Percentiles rank a stretch among this genome's conserved stretches.
phyloP scores from a whole-genome alignment of 257 asterid genomes.

The Prunella vulgaris region DNA sequence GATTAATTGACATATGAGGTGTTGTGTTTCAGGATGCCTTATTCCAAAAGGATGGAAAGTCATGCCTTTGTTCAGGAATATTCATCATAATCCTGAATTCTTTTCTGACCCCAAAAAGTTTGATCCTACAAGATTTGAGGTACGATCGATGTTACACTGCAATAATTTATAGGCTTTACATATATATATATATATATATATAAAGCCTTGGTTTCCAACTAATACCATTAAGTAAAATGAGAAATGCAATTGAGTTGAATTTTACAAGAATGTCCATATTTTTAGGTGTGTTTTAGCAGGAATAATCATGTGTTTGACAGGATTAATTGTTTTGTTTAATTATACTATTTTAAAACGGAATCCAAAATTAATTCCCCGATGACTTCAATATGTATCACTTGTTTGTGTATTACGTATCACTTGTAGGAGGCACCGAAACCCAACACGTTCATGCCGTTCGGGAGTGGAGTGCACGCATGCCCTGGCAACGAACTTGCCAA shows the following conservation, averaged over 20 bases:
- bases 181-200: too few species aligned
- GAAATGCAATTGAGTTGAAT: too few species aligned
- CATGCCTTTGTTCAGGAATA: conserved; percentile 86
- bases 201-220: too few species aligned
- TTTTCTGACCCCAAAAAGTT: conserved; percentile 65
- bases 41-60: conserved; percentile 99
- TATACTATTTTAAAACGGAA: background rate
- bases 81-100: conserved; percentile 82
- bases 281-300: too few species aligned
- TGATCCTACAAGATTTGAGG: conserved; percentile 85
- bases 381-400: background rate
- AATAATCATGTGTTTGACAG: too few species aligned
- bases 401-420: background rate
- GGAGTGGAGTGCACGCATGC: conserved; percentile 83
- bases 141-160: conserved; percentile 7
- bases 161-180: background rate
- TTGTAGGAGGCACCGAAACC: conserved; percentile 57
- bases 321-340: too few species aligned
- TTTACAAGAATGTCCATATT: too few species aligned
- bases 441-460: conserved; percentile 83
- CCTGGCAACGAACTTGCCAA: conserved; percentile 93
- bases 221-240: too few species aligned
- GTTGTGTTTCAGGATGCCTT: conserved; percentile 46
- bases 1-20: background rate
- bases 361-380: background rate